A percentile compares a stretch with the other conserved stretches of the same genome.
phyloP scores from a whole-genome alignment of 83 land plant genomes.

The Thuja plicata region DNA sequence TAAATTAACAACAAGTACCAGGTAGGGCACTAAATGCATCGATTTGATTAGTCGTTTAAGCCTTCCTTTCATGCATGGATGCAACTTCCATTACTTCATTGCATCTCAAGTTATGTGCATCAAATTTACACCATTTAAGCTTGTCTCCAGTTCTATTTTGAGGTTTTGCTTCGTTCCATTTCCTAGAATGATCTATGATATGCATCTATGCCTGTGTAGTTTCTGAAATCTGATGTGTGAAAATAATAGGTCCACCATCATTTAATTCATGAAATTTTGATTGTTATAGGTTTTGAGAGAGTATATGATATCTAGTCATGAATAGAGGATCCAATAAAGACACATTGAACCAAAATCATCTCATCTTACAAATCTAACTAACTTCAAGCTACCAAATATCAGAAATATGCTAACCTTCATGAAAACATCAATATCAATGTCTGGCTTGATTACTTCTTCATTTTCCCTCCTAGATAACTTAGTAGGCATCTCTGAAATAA shows the following conservation, averaged over 20 bases:
- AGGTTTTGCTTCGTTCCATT: neutral
- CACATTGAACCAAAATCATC: too few species aligned
- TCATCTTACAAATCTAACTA: too few species aligned
- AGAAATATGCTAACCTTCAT: slow-evolving; percentile 88
- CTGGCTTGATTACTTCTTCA: slow-evolving; percentile 74
- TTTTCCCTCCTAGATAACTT: slow-evolving; percentile 80
- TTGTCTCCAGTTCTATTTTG: neutral
- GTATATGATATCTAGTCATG: too few species aligned
- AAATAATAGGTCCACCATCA: too few species aligned
- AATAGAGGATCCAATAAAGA: too few species aligned
- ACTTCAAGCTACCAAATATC: too few species aligned
- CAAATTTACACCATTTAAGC: neutral
- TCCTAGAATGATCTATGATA: neutral
- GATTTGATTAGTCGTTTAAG: slow-evolving; percentile 78
- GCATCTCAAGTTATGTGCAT: slow-evolving; percentile 81
- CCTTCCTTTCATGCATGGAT: slow-evolving; percentile 90
- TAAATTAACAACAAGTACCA: slow-evolving; percentile 38
- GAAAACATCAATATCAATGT: slow-evolving; percentile 74
- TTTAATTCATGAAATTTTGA: too few species aligned
- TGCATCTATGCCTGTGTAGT: neutral
- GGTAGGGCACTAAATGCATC: slow-evolving; percentile 96
- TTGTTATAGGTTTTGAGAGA: too few species aligned
- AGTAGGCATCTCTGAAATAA: slow-evolving; percentile 54
- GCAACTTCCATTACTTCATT: slow-evolving; percentile 74
- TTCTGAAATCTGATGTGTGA: neutral